Base-by-base conservation (phyloP, 2,329 filamentous ascomycete genomes). In the Teratosphaeria epicoccoides region DNA sequence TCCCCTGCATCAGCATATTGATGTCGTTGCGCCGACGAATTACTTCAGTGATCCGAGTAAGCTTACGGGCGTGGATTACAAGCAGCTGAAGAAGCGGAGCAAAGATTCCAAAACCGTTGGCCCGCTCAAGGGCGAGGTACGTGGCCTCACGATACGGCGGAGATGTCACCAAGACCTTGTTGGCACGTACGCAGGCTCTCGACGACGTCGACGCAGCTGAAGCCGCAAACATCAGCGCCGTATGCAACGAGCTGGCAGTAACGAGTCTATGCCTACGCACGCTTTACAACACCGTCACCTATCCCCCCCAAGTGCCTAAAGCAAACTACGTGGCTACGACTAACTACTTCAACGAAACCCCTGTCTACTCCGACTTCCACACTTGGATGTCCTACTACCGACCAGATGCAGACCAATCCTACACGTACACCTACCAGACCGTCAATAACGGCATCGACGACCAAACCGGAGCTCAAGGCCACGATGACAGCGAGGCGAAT, bases 21-120 rank as follows among this genome's bases (percentile, higher is more conserved):
- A 81, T 59, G 73, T 76, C 11, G 76, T 82, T 24, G 78, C 82
- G 61, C 80, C 80, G 1, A 82, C 79, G 1, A 82, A 74, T 47
- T 79, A 78, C 0, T 82, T 82, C 68, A 76, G 79, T 63, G 71
- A 72, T 59, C 69, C 58, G n/a, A n/a, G n/a, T 5, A 43, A 7
- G 29, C 28, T 22, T 10, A n/a, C 43, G 14, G 47, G 10, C 29
- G 43, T 43, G 33, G 10, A 6, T 2, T 49, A 22, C 17, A 37
- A 29, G 23, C 10, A n/a, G n/a, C n/a, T n/a, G n/a, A n/a, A n/a
- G n/a, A n/a, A n/a, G n/a, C n/a, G n/a, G n/a, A n/a, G n/a, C 44
- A 52, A n/a, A n/a, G n/a, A n/a, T n/a, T n/a, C n/a, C n/a, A n/a
- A n/a, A n/a, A n/a, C n/a, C n/a, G n/a, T 49, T 24, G 12, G 46